phyloP scores from a whole-genome alignment of 768 basidiomycete genomes.

The Auricularia sp. region DNA sequence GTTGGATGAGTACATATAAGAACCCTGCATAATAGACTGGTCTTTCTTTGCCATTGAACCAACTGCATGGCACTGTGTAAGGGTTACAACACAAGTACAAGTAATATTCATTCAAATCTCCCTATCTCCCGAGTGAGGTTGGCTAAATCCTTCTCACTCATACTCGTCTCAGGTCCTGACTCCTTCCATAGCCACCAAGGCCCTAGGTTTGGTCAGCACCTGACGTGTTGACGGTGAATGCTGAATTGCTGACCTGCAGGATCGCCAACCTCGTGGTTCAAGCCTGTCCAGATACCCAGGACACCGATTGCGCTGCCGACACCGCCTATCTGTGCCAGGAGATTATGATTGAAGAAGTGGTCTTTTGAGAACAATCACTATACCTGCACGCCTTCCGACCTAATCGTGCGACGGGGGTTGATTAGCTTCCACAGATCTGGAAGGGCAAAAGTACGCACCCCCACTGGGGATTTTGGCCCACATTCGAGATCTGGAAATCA shows the following conservation, averaged over 20 bases:
- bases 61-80: too few species aligned
- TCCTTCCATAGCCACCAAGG: not conserved
- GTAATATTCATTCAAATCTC: too few species aligned
- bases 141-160: not conserved
- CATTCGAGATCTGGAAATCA: constrained; percentile 38
- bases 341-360: not conserved
- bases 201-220: not conserved
- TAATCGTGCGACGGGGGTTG: constrained; percentile 14
- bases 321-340: constrained; percentile 39
- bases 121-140: too few species aligned
- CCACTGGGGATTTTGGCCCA: constrained; percentile 42
- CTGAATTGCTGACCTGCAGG: not conserved
- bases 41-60: too few species aligned
- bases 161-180: not conserved
- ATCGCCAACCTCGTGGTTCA: not conserved
- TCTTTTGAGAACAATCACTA: constrained; percentile 6
- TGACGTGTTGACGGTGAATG: not conserved
- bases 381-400: constrained; percentile 48
- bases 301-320: constrained; percentile 57
- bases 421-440: not conserved
- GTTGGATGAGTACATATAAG: too few species aligned
- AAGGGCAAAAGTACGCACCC: constrained; percentile 28
- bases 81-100: too few species aligned
- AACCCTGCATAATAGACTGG: too few species aligned
- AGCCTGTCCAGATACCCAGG: constrained; percentile 57